phyloP scores from a whole-genome alignment of 148 eudicot genomes.

The Camellia lanceoleosa region DNA sequence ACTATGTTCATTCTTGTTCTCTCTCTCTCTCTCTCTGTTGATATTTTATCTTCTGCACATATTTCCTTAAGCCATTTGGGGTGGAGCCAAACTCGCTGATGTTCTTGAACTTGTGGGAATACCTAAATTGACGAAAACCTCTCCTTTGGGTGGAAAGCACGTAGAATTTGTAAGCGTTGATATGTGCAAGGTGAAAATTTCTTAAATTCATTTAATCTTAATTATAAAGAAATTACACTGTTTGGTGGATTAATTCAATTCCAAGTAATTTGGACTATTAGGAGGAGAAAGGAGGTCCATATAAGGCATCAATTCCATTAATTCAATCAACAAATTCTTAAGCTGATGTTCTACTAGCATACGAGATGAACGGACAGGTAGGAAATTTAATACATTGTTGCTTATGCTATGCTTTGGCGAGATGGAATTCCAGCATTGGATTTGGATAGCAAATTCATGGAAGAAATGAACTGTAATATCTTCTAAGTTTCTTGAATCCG shows the following conservation, averaged over 20 bases:
- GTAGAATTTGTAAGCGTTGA: conserved; percentile 96
- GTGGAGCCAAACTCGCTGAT: conserved; percentile 92
- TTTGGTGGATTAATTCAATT: conserved; percentile 1
- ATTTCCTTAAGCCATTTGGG: conserved; percentile 70
- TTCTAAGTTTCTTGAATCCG: neutral
- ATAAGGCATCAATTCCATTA: conserved; percentile 84
- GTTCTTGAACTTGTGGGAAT: conserved; percentile 85
- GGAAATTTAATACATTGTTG: neutral
- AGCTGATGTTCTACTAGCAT: conserved; percentile 90
- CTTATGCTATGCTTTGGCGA: too few relatives aligned
- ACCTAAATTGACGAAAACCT: conserved; percentile 53
- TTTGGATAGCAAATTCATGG: too few relatives aligned
- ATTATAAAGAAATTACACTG: neutral
- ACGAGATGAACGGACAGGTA: conserved; percentile 96
- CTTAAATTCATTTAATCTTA: neutral
- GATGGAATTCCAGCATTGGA: too few relatives aligned
- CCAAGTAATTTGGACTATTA: conserved; percentile 15
- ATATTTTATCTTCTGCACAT: neutral
- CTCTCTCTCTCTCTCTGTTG: too few relatives aligned
- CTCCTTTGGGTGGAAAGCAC: conserved; percentile 79
- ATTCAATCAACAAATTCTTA: conserved; percentile 82
- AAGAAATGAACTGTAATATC: neutral
- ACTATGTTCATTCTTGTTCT: too few relatives aligned
- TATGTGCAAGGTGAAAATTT: conserved; percentile 71
- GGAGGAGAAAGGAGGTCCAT: conserved; percentile 99